phyloP scores from a whole-genome alignment of 208 protist genomes.

The Trypanosoma grayi region DNA sequence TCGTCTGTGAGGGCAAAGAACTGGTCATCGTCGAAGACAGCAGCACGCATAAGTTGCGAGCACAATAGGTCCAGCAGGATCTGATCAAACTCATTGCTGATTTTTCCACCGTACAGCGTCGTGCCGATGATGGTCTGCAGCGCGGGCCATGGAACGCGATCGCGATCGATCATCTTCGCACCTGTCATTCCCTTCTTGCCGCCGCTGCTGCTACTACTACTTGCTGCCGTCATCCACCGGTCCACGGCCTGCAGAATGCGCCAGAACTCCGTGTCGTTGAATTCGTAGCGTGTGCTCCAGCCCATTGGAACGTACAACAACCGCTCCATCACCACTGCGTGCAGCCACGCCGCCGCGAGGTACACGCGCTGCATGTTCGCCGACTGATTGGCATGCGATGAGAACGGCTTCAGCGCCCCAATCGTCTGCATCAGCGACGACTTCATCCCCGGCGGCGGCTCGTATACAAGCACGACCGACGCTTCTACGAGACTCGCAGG shows the following conservation, averaged over 20 bases:
- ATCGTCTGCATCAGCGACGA: conserved; percentile 39
- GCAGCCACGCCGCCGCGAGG: conserved; percentile 97
- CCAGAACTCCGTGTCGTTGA: conserved; percentile 96
- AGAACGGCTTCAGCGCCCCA: conserved; percentile 11
- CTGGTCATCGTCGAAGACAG: conserved; percentile 56
- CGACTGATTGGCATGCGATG: neutral
- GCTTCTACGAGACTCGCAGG: conserved; percentile 74
- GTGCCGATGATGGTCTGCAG: conserved; percentile 90
- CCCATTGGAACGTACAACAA: conserved; percentile 96
- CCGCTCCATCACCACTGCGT: conserved; percentile 96
- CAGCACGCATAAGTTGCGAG: conserved; percentile 66
- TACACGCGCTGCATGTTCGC: conserved; percentile 94
- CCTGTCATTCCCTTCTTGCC: conserved; percentile 19
- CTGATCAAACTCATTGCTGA: conserved; percentile 98
- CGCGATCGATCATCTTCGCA: conserved; percentile 23
- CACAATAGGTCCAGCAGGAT: conserved; percentile 93
- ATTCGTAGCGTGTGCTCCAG: conserved; percentile 98
- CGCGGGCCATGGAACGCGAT: conserved; percentile 94
- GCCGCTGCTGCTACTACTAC: conserved; percentile 24
- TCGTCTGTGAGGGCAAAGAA: conserved; percentile 30
- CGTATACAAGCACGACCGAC: conserved; percentile 92
- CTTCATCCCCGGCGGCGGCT: conserved; percentile 96
- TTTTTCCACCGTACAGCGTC: conserved; percentile 96
- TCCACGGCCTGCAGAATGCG: conserved; percentile 92
- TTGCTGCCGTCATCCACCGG: conserved; percentile 76